Conservation (phyloP, 352 stramenopile genomes). For the Globisporangium echinulatum region DNA sequence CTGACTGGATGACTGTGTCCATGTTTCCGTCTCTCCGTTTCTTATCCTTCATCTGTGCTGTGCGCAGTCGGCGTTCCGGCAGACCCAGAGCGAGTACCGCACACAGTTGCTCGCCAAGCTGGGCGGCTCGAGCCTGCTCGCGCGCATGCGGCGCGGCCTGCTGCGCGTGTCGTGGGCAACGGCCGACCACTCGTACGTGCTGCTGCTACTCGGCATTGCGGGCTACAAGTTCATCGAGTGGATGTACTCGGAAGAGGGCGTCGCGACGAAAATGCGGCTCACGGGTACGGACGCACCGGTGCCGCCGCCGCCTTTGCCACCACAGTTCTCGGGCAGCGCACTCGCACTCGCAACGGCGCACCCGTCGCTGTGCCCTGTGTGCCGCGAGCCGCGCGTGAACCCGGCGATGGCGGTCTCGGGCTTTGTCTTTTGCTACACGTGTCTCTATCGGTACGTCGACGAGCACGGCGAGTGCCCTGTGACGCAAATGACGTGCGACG, state of each 20-base stretch:
- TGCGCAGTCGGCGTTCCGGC: constrained; percentile 33
- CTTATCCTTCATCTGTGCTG: neutral
- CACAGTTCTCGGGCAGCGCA: constrained; percentile 54
- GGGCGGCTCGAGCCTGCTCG: constrained; percentile 29
- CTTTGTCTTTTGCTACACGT: constrained; percentile 83
- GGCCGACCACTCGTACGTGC: constrained; percentile 76
- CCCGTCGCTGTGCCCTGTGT: constrained; percentile 55
- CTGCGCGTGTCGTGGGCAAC: constrained; percentile 56
- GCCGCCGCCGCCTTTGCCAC: constrained; percentile 65
- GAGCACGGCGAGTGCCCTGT: constrained; percentile 66
- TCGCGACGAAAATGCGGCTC: constrained; percentile 46
- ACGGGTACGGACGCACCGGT: constrained; percentile 48
- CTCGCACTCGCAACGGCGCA: constrained; percentile 41
- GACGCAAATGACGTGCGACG: constrained; percentile 71
- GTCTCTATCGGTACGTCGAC: constrained; percentile 70
- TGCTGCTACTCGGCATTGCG: constrained; percentile 69
- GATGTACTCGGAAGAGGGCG: constrained; percentile 85
- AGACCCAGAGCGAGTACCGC: constrained; percentile 53
- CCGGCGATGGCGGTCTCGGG: constrained; percentile 64
- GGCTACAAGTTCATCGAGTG: constrained; percentile 85
- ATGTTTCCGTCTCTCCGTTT: neutral
- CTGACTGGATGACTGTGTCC: neutral
- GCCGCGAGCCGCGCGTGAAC: constrained; percentile 64
- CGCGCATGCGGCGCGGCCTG: constrained; percentile 32
- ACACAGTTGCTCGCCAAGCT: constrained; percentile 43